phyloP scores from a whole-genome alignment of 257 asterid species.

The Fraxinus anomala region DNA sequence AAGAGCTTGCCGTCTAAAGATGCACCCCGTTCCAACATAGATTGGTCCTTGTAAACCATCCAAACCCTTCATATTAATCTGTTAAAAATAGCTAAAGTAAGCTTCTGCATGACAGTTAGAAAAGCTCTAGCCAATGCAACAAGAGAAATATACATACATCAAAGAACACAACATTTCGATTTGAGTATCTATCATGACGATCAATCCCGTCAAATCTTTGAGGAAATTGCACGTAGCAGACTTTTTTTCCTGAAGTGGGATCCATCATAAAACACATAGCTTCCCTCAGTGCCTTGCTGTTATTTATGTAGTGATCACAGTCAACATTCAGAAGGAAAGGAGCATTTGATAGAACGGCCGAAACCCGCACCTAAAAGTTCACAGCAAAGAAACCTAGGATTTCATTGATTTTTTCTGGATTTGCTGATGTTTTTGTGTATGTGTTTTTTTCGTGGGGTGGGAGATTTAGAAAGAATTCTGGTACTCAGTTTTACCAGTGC shows the following conservation, averaged over 20 bases:
- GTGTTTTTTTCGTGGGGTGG: neutral
- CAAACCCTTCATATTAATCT: constrained; percentile 74
- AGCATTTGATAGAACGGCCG: constrained; percentile 89
- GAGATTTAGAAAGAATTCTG: neutral
- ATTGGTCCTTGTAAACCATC: constrained; percentile 77
- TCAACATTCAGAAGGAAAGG: constrained; percentile 86
- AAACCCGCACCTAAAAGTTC: constrained; percentile 66
- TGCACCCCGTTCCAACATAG: constrained; percentile 71
- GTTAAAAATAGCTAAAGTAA: constrained; percentile 24
- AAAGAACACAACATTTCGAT: constrained; percentile 71
- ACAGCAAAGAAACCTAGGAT: neutral
- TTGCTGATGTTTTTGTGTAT: neutral
- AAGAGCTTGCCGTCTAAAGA: constrained; percentile 68
- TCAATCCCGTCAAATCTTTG: constrained; percentile 98
- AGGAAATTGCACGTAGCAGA: constrained; percentile 92
- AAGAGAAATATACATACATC: constrained; percentile 50
- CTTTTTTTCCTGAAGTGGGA: constrained; percentile 81
- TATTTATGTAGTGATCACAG: constrained; percentile 94
- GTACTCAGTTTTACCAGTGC: neutral
- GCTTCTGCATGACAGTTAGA: constrained; percentile 4
- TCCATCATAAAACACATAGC: constrained; percentile 99
- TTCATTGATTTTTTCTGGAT: constrained; percentile 33
- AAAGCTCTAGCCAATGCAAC: constrained; percentile 4
- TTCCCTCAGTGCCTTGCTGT: constrained; percentile 89
- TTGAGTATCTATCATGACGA: constrained; percentile 74